A percentile compares a stretch with the other conserved stretches of the same genome.
These are phyloP conservation scores for sunflower (Helianthus annuus) DNA, from an alignment of 129 eudicot species.

Conservation along the genomic window HanXRQr2.0-SUNRISE NC_035434.2:132650077-132650576, in stretches of 20 bases:
- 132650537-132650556: slow-evolving; percentile 88
- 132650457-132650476: slow-evolving; percentile 68
- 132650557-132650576: slow-evolving; percentile 83
- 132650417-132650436: slow-evolving; percentile 50
- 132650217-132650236: slow-evolving; percentile 82
- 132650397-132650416: slow-evolving; percentile 85
- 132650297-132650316: slow-evolving; percentile 88
- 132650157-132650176: slow-evolving; percentile 84
- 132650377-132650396: slow-evolving; percentile 90
- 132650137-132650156: slow-evolving; percentile 86
- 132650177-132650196: slow-evolving; percentile 98
- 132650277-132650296: slow-evolving; percentile 99
- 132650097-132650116: slow-evolving; percentile 98
- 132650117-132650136: slow-evolving; percentile 91
- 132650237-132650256: slow-evolving; percentile 96
- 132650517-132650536: slow-evolving; percentile 75
- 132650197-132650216: slow-evolving; percentile 92
- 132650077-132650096: slow-evolving; percentile 95
- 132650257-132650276: slow-evolving; percentile 80
- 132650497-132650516: slow-evolving; percentile 76
- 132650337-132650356: slow-evolving; percentile 75
- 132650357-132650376: slow-evolving; percentile 69
- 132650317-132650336: slow-evolving; percentile 63
- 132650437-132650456: slow-evolving; percentile 64
- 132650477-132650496: slow-evolving; percentile 91